Evolutionary conservation across 352 stramenopile genomes (phyloP).

Genomic region (Globisporangium cylindrosporum): DNA sequence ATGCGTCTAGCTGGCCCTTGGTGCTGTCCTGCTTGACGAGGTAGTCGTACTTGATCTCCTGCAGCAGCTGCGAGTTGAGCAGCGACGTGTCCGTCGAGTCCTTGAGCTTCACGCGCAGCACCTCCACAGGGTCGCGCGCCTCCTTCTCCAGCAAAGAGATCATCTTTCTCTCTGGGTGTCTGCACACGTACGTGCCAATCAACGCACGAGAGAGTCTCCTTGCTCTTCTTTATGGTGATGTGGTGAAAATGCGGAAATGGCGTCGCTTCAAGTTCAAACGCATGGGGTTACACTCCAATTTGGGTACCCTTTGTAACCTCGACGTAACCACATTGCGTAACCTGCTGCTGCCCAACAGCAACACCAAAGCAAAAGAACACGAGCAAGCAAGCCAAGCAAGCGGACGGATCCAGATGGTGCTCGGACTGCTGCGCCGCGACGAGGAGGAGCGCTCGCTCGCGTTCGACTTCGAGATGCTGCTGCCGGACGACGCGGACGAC

Average conservation of each 20-base stretch:
- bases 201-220: neutral
- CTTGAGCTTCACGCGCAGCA: conserved; percentile 80
- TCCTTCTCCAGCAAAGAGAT: conserved; percentile 85
- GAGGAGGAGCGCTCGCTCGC: conserved; percentile 71
- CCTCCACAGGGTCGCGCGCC: conserved; percentile 76
- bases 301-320: neutral
- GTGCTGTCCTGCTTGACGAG: conserved; percentile 67
- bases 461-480: conserved; percentile 84
- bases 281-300: neutral
- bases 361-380: neutral
- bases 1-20: conserved; percentile 66
- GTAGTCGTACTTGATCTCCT: conserved; percentile 86
- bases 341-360: neutral
- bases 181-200: neutral
- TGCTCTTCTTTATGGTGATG: neutral
- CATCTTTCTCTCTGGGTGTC: conserved; percentile 24
- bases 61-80: conserved; percentile 79
- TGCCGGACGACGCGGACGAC: conserved; percentile 67
- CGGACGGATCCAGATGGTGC: conserved; percentile 43
- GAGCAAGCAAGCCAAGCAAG: neutral
- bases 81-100: conserved; percentile 79
- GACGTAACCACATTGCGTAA: neutral
- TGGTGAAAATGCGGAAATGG: neutral
- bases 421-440: conserved; percentile 74
- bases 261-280: neutral